Evolutionary conservation across 345 rosid species (phyloP).

Genomic region (Psidium guajava): DNA sequence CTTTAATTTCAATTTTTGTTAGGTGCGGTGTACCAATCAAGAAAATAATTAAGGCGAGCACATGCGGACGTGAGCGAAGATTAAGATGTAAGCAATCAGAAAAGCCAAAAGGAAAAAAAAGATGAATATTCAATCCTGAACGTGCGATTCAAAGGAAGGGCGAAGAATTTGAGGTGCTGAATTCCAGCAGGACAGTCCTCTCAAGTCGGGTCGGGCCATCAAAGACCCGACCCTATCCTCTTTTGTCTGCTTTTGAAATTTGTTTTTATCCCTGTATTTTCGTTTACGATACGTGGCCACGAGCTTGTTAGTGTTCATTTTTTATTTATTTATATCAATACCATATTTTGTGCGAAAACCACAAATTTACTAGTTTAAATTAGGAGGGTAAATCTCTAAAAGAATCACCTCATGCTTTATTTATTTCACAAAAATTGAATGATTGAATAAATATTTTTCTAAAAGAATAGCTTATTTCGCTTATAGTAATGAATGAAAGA

Average conservation of each 20-base stretch:
- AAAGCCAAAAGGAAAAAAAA: too few species aligned
- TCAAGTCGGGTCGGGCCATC: background rate
- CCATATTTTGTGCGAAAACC: background rate
- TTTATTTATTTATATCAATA: background rate
- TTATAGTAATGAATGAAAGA: background rate
- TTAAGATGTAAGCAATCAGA: background rate
- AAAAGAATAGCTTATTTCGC: too few species aligned
- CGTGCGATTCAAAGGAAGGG: background rate
- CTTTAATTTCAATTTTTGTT: background rate
- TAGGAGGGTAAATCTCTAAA: background rate
- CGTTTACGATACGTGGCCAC: background rate
- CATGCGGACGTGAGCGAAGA: background rate
- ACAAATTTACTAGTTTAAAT: background rate
- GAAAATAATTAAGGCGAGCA: slow-evolving; percentile 2
- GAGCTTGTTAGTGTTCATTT: background rate
- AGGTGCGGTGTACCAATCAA: slow-evolving; percentile 8
- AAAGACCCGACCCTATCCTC: background rate
- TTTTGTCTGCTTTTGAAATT: background rate
- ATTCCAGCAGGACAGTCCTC: too few species aligned
- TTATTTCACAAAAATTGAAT: background rate
- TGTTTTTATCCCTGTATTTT: background rate
- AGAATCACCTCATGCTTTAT: background rate
- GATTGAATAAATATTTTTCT: background rate
- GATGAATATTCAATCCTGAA: background rate
- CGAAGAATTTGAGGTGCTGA: background rate